Evolutionary conservation across 495 filamentous ascomycete species (phyloP).

Genomic region (Tetracladium setigerum): DNA sequence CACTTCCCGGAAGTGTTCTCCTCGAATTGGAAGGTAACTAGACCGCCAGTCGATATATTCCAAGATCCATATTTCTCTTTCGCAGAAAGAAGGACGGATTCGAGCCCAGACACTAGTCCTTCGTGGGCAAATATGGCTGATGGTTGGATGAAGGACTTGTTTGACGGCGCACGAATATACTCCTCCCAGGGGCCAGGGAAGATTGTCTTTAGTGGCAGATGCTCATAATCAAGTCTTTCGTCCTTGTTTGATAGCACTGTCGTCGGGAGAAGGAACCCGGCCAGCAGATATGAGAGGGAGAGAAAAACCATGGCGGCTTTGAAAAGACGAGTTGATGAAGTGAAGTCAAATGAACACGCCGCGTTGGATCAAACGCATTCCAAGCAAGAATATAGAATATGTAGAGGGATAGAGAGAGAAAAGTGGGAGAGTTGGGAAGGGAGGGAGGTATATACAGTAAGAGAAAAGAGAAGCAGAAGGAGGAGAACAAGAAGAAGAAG

Average conservation of each 20-base stretch:
- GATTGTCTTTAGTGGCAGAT: conserved; percentile 21
- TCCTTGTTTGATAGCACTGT: conserved; percentile 1
- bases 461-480: too few relatives aligned
- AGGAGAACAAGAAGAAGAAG: too few relatives aligned
- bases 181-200: conserved; percentile 30
- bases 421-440: too few relatives aligned
- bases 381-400: too few relatives aligned
- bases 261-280: neutral
- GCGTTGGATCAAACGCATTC: too few relatives aligned
- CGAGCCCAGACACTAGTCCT: conserved; percentile 7
- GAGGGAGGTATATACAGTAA: too few relatives aligned
- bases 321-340: too few relatives aligned
- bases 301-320: neutral
- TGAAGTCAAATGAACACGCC: too few relatives aligned
- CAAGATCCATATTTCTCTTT: conserved; percentile 12
- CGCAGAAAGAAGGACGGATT: conserved; percentile 9
- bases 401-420: too few relatives aligned
- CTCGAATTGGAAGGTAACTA: conserved; percentile 30
- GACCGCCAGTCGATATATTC: conserved; percentile 23
- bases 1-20: conserved; percentile 33
- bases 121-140: conserved; percentile 16
- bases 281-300: neutral
- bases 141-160: conserved; percentile 23
- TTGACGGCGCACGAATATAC: conserved; percentile 27
- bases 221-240: conserved; percentile 19